These are phyloP conservation scores for Nakazawaea molendinolei DNA, from an alignment of 805 yeast species.

Conservation along the genomic window DNA sequence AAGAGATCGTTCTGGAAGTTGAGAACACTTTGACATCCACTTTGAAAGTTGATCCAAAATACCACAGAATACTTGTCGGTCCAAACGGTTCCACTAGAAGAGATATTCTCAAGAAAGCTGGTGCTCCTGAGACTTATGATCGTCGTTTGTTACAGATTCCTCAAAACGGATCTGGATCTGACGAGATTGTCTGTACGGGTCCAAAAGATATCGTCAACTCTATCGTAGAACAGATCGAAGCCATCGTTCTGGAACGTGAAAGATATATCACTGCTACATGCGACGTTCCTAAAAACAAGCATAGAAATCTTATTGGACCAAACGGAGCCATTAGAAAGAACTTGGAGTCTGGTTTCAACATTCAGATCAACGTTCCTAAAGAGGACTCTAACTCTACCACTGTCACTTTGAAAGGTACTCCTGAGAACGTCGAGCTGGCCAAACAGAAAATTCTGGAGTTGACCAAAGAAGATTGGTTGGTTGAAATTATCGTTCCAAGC, in stretches of 20 bases:
- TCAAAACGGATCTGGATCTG: conserved; percentile 51
- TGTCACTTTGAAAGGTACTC: conserved; percentile 57
- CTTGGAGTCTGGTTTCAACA: conserved; percentile 63
- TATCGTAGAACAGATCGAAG: conserved; percentile 54
- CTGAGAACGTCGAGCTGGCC: conserved; percentile 59
- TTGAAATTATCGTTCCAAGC: conserved; percentile 50
- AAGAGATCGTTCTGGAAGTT: conserved; percentile 55
- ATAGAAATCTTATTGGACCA: conserved; percentile 73
- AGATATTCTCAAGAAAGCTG: conserved; percentile 72
- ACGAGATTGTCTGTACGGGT: conserved; percentile 63
- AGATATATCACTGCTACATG: conserved; percentile 44
- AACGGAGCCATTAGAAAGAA: conserved; percentile 70
- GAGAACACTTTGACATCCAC: conserved; percentile 54
- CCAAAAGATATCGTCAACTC: conserved; percentile 66
- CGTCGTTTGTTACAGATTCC: conserved; percentile 65
- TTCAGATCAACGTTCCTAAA: conserved; percentile 61
- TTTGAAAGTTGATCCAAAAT: conserved; percentile 64
- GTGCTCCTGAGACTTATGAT: conserved; percentile 50
- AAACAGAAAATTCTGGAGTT: conserved; percentile 54
- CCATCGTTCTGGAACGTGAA: conserved; percentile 59
- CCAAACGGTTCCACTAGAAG: conserved; percentile 67
- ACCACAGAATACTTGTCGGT: conserved; percentile 74
- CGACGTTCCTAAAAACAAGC: conserved; percentile 65
- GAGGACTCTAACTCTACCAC: conserved; percentile 40
- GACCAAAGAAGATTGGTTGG: conserved; percentile 51